Conservation (phyloP, 2,329 filamentous ascomycete genomes). For the Blastomyces gilchristii region DNA sequence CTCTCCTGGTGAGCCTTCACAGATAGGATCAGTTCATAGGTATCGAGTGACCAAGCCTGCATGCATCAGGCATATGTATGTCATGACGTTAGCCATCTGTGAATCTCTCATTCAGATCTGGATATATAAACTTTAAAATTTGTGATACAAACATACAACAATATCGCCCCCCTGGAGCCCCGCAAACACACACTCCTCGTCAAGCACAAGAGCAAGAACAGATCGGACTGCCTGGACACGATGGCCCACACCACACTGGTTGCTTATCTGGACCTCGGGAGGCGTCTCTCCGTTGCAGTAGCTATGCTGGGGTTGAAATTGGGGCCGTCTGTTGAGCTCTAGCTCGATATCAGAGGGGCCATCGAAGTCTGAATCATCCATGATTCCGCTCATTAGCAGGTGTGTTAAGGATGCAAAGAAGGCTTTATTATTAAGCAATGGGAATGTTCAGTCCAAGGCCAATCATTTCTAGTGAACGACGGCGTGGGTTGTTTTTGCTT, state of each 20-base stretch:
- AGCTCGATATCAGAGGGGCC: slow-evolving; percentile 26
- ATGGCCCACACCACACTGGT: slow-evolving; percentile 33
- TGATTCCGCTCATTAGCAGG: not conserved
- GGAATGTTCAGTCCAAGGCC: not conserved
- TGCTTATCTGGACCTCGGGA: slow-evolving; percentile 17
- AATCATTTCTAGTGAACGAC: not conserved
- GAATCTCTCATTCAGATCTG: slow-evolving; percentile 10
- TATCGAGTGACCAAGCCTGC: slow-evolving; percentile 72
- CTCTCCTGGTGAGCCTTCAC: slow-evolving; percentile 87
- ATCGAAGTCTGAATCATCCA: slow-evolving; percentile 23
- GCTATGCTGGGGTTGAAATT: slow-evolving; percentile 14
- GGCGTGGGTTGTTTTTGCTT: not conserved
- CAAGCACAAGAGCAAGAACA: slow-evolving; percentile 66
- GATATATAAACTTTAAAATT: not conserved
- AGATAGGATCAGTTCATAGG: slow-evolving; percentile 67
- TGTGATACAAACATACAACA: slow-evolving; percentile 41
- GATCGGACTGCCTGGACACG: slow-evolving; percentile 34
- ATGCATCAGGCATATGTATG: not conserved
- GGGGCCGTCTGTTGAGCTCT: slow-evolving; percentile 9
- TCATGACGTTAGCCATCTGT: not conserved
- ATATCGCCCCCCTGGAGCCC: slow-evolving; percentile 93
- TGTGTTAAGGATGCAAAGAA: not conserved
- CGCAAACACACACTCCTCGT: slow-evolving; percentile 72
- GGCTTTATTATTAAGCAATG: not conserved
- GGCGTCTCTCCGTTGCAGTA: slow-evolving; percentile 4